These are phyloP conservation scores for Clathrospora elynae DNA, from an alignment of 2,329 filamentous ascomycete genomes.

Conservation along the genomic window DNA sequence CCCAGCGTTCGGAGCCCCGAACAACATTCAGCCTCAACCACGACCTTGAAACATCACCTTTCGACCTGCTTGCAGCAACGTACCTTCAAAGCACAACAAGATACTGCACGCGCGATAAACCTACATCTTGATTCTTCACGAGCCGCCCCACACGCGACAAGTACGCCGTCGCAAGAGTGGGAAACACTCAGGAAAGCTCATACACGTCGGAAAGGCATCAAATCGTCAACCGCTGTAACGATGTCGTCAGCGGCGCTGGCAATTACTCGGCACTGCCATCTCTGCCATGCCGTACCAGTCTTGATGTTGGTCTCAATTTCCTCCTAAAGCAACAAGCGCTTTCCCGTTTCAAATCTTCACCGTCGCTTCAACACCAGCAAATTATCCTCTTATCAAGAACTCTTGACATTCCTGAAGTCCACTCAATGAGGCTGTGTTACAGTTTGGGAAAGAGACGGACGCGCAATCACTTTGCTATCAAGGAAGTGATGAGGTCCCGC, in stretches of 20 bases:
- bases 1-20: too few species aligned
- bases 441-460: slow-evolving; percentile 7
- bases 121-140: too few species aligned
- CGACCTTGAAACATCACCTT: too few species aligned
- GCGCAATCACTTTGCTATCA: slow-evolving; percentile 15
- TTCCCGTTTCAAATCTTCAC: slow-evolving; percentile 1
- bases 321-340: slow-evolving; percentile 1
- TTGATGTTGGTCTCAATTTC: slow-evolving; percentile 5
- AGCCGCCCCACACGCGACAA: too few species aligned
- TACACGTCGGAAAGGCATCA: background rate
- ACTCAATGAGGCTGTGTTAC: slow-evolving; percentile 14
- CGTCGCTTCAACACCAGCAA: slow-evolving; percentile 1
- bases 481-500: slow-evolving; percentile 7
- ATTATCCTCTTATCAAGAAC: slow-evolving; percentile 1
- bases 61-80: too few species aligned
- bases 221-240: background rate
- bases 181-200: too few species aligned
- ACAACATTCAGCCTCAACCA: too few species aligned
- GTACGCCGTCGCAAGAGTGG: too few species aligned
- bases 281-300: background rate
- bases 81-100: too few species aligned
- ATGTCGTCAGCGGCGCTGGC: background rate
- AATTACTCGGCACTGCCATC: background rate
- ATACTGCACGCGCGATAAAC: too few species aligned
- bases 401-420: too few species aligned